A percentile compares a stretch with the other conserved stretches of the same genome.
Evolutionary conservation across 2,329 filamentous ascomycete genomes (phyloP).

Genomic region (Alternaria arborescens): DNA sequence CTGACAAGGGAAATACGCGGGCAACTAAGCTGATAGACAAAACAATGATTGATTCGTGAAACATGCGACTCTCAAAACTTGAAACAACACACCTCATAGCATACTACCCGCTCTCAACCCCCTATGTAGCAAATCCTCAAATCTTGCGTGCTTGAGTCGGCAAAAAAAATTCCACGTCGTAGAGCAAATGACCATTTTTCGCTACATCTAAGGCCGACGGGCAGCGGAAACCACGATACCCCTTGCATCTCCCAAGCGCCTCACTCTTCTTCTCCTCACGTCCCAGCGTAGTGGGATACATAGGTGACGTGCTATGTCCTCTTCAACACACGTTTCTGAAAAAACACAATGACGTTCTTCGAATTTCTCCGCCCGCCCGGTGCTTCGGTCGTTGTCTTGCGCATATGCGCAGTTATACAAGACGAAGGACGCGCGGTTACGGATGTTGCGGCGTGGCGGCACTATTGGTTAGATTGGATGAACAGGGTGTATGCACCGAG

Average conservation of each 20-base stretch:
- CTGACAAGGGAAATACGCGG: background rate
- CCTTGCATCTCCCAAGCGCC: background rate
- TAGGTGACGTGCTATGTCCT: background rate
- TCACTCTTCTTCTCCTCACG: background rate
- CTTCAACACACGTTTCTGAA: background rate
- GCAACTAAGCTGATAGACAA: background rate
- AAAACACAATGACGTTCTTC: background rate
- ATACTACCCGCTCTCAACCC: background rate
- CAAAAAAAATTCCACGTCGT: no score
- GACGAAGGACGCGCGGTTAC: background rate
- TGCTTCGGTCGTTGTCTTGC: background rate
- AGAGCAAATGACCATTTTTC: background rate
- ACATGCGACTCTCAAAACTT: background rate
- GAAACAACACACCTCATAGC: background rate
- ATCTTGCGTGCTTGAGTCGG: no score
- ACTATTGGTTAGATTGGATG: background rate
- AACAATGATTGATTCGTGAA: background rate
- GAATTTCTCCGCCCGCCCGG: background rate
- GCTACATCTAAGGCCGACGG: background rate
- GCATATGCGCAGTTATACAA: background rate
- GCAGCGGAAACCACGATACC: background rate
- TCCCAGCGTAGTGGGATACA: background rate
- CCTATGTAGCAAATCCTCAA: no score
- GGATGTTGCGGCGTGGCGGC: background rate
- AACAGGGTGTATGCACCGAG: background rate